Evolutionary conservation across 225 moss, liverwort and hornwort species (phyloP), one percentile per base, ranked within the genome.

Genomic region (Neckera pumila): DNA sequence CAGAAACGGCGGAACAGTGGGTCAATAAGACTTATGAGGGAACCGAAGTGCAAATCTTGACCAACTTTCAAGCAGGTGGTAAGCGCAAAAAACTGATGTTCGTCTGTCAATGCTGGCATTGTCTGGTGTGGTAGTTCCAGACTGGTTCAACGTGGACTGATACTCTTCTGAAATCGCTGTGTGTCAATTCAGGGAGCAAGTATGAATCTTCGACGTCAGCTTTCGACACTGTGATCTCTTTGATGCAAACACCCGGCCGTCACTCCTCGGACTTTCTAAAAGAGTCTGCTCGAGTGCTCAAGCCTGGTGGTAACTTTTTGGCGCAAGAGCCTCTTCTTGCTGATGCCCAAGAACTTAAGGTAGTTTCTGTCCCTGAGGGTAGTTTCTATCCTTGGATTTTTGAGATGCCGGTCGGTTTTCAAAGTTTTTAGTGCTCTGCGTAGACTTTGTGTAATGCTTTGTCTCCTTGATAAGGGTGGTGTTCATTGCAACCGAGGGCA

Each of bases 301-400:
- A 89, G 91, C 96, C 96, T 23, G 97, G 95, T 34, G 99, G 99
- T 26, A 88, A 86, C 38, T 66, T 97, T 80, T 79, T 96, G 74
- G 88, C 92, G 80, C 99, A 99, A 89, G 99, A 99, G 92, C 99
- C 99, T 33, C 89, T 96, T 58, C 93, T 79, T 73, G 85, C 86
- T 30, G 93, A 91, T 33, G 89, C 90, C 10, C 94, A 95, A 83
- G 96, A 96, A 82, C 90, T 89, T 1, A 90, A 93, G 94, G 98
- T 97, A 84, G 14, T 36, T 73, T 17, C 45, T 65, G 14, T 33
- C 20, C 7, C 17, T 33, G 20, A 88, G 91, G 92, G 96, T 96
- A 83, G 11, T 36, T 73, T 17, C 7, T 65, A 42, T 80, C 58
- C 16, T 82, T 28, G 47, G 36, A 36, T 84, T 77, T 49, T 33